Base-by-base conservation (phyloP, 2,329 filamentous ascomycete species). In the Ophiocordyceps camponoti-rufipedis region DNA sequence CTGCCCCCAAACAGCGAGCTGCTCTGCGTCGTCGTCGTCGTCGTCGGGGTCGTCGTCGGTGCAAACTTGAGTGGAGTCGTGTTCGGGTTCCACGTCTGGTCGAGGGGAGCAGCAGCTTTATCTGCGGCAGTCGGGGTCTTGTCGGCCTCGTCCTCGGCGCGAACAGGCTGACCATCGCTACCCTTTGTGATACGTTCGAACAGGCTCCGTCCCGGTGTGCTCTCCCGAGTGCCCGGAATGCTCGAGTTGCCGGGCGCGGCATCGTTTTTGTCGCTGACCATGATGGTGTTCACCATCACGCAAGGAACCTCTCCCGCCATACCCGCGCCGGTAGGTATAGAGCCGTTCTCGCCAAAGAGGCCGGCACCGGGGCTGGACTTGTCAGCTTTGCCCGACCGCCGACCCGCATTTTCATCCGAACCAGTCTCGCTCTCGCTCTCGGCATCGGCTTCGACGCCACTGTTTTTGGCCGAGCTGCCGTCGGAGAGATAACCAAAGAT, bases 401-500 rank as follows among this genome's bases (percentile, higher is more conserved):
- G 23, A 3, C 23, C 23, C 5, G 68, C 63, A 18, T 64, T 68
- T 14, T 66, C 62, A 29, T 70, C 67, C 3, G 64, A 64, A 18
- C 66, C 67, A 16, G 64, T 58, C 47, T 68, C 66, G 49, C 62
- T 66, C 49, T 72, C 67, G 48, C 62, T 66, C 49, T 71, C 67
- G 7, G 57, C 62, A 44, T 70, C 70, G 16, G 65, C 66, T 14
- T 71, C 68, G 11, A 63, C 58, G 1, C 68, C 69, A 49, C 73
- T 76, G 44, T 68, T 73, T 56, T 72, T 72, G 39, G 67, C 62
- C 13, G 71, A 72, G 51, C 71, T 74, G 31, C 62, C 64, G 53
- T 75, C 72, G 1, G 74, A 78, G 8, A 79, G 64, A 51, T 78
- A 72, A 23, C 68, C 69, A 53, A 80, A 80, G 44, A 78, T 76